These are phyloP conservation scores for Hanseniaspora mollemarum DNA, from an alignment of 805 yeast genomes.

Conservation along the genomic window DNA sequence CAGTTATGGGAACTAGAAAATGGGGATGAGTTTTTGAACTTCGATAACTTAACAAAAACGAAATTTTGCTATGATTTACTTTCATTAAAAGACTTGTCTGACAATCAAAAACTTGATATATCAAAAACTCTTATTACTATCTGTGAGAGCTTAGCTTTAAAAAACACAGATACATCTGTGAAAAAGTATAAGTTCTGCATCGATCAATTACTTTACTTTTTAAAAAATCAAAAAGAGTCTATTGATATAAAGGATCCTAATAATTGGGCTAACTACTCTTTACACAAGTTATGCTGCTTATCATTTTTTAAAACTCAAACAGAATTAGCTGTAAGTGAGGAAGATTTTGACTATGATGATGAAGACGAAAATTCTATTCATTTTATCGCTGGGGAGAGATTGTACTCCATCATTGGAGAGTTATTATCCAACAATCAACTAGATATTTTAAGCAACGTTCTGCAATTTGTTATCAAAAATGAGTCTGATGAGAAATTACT, in stretches of 20 bases:
- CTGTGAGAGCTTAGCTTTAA: constrained; percentile 19
- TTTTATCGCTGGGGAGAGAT: constrained; percentile 45
- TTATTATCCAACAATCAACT: constrained; percentile 36
- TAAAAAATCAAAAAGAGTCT: constrained; percentile 35
- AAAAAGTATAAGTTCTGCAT: constrained; percentile 40
- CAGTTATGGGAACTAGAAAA: constrained; percentile 33
- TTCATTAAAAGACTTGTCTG: constrained; percentile 16
- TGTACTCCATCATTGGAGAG: constrained; percentile 57
- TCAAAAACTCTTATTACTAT: constrained; percentile 20
- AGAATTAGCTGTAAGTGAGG: constrained; percentile 19
- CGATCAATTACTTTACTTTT: constrained; percentile 46
- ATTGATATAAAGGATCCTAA: constrained; percentile 21
- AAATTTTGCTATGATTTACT: constrained; percentile 47
- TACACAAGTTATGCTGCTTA: constrained; percentile 26
- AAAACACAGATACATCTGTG: constrained; percentile 17
- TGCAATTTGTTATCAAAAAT: constrained; percentile 30
- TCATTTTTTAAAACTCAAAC: constrained; percentile 27
- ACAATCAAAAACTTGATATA: constrained; percentile 15
- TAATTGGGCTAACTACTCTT: constrained; percentile 27
- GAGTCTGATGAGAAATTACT: constrained; percentile 26
- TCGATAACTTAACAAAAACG: constrained; percentile 66
- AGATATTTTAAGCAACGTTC: constrained; percentile 29
- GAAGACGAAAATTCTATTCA: constrained; percentile 28
- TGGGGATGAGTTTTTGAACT: constrained; percentile 44
- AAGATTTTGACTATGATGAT: constrained; percentile 17